phyloP scores from a whole-genome alignment of 345 rosid species.

The Populus simonii region DNA sequence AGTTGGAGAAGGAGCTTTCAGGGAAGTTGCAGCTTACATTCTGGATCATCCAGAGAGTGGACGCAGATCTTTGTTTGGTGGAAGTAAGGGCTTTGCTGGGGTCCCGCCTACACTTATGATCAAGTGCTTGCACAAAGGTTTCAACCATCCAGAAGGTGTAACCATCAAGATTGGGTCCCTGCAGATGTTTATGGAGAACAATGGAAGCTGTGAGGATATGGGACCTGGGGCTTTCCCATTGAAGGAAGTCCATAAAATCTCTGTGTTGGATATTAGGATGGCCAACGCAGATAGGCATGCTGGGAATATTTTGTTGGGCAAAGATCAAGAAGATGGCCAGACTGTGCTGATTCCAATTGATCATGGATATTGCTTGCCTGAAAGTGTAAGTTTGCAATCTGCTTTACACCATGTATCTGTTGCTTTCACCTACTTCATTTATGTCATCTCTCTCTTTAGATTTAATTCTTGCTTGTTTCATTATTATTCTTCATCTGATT shows the following conservation, averaged over 20 bases:
- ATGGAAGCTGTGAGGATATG: slow-evolving; percentile 48
- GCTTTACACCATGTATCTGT: background rate
- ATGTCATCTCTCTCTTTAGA: background rate
- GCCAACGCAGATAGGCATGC: slow-evolving; percentile 52
- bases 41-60: slow-evolving; percentile 43
- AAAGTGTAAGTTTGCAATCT: slow-evolving; percentile 31
- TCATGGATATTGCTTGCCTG: slow-evolving; percentile 50
- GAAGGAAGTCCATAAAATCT: slow-evolving; percentile 46
- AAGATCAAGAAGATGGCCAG: slow-evolving; percentile 24
- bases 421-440: background rate
- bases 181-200: slow-evolving; percentile 39
- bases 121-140: slow-evolving; percentile 35
- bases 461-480: background rate
- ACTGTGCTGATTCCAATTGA: slow-evolving; percentile 41
- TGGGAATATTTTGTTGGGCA: slow-evolving; percentile 37
- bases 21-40: slow-evolving; percentile 48
- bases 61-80: slow-evolving; percentile 15
- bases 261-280: slow-evolving; percentile 40
- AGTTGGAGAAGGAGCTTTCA: slow-evolving; percentile 48
- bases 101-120: slow-evolving; percentile 39
- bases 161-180: slow-evolving; percentile 40
- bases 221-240: slow-evolving; percentile 43
- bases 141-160: slow-evolving; percentile 30
- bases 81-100: slow-evolving; percentile 38
- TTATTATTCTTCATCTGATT: background rate